Evolutionary conservation across 495 filamentous ascomycete species (phyloP), one percentile per base, ranked within the genome.

Genomic region (Neurospora sp.): DNA sequence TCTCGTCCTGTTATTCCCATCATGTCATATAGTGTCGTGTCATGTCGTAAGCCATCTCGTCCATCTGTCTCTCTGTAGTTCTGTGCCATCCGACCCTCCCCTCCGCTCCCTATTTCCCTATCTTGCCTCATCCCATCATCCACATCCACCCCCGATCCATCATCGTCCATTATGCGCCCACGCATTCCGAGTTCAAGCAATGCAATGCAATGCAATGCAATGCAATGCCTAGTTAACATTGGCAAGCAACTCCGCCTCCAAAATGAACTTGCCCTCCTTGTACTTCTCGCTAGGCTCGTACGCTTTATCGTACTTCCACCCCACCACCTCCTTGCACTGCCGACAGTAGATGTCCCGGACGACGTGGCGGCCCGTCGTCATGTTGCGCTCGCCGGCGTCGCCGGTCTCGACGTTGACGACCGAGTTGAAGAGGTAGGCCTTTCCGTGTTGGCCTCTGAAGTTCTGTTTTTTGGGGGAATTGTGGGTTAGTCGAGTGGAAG

Each of bases 261-360:
- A 87, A 71, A 99, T 99, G 79, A 92, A 99, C 83, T 98, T 98
- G 48, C 93, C 94, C 85, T 99, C 96, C 85, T 99, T 99, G 83
- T 99, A 99, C 85, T 97, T 97, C 88, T 99, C 95, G 73, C 85
- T 88, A 66, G 83, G 77, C 87, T 99, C 96, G 79, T 90, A 98
- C 39, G 96, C 96, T 83, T 96, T 96, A 82, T 99, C 96, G 84
- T 99, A 99, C 84, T 97, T 99, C 96, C 96, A 99, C 35, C 96
- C 96, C 71, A 99, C 96, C 69, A 91, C 92, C 80, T 92, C 91
- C 76, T 90, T 91, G 89, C 96, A 99, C 83, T 95, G 91, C 71
- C 90, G 85, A 84, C 96, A 99, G 48, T 81, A 81, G 77, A 99
- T 97, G 81, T 99, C 96, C 69, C 96, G 90, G 54, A 99, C 96